Percentiles rank a stretch among this genome's conserved stretches.
phyloP scores from a whole-genome alignment of 306 rosid species.

The Cucurbita maxima region DNA sequence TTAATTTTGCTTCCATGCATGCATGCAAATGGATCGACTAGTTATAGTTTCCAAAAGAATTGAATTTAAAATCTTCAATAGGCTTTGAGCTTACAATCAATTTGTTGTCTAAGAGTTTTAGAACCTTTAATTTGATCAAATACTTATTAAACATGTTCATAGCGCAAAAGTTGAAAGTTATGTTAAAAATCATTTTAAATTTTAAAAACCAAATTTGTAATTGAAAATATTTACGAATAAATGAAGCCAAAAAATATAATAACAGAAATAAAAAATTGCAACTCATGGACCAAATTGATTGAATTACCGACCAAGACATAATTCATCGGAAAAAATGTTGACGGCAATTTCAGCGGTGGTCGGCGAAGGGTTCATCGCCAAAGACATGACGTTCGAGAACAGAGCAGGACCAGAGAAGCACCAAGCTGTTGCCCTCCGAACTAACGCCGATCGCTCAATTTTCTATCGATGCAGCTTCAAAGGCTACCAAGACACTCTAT shows the following conservation, averaged over 20 bases:
- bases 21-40: neutral
- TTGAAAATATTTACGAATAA: too few relatives aligned
- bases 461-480: conserved; percentile 61
- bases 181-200: too few relatives aligned
- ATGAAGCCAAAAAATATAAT: too few relatives aligned
- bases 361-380: conserved; percentile 61
- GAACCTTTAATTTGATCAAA: too few relatives aligned
- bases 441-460: conserved; percentile 45
- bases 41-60: neutral
- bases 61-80: neutral
- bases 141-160: too few relatives aligned
- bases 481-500: conserved; percentile 75
- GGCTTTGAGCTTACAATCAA: too few relatives aligned
- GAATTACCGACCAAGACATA: neutral
- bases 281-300: neutral
- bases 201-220: too few relatives aligned
- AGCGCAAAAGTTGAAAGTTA: too few relatives aligned
- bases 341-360: neutral
- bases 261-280: too few relatives aligned
- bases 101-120: too few relatives aligned
- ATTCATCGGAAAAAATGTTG: neutral
- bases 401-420: conserved; percentile 61
- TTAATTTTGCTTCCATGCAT: neutral
- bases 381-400: conserved; percentile 70
- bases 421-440: conserved; percentile 72